Conservation (phyloP, 441 rosid species). For the Pelargonium citronellum region DNA sequence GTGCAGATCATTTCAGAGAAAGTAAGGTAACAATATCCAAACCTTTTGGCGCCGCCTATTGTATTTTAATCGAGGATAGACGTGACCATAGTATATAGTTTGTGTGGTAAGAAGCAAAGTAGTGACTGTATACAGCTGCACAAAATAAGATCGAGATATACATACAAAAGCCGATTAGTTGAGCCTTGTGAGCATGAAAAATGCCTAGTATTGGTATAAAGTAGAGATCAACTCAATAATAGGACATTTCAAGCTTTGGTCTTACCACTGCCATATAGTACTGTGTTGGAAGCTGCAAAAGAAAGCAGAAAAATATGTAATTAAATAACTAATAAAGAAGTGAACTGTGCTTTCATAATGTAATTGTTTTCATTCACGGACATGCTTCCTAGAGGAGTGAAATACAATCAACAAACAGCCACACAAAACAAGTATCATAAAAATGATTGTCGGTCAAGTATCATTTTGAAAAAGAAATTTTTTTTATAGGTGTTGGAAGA, state of each 20-base stretch:
- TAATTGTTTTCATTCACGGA: background rate
- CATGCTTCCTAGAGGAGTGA: background rate
- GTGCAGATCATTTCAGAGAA: background rate
- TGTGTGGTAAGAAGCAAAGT: slow-evolving; percentile 49
- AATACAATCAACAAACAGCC: background rate
- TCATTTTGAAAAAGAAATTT: background rate
- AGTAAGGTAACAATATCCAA: slow-evolving; percentile 16
- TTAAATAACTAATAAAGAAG: background rate
- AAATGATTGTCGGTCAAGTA: background rate
- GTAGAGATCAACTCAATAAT: background rate
- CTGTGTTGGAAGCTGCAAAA: slow-evolving; percentile 86
- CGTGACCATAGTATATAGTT: slow-evolving; percentile 57
- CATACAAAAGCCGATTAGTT: background rate
- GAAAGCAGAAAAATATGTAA: slow-evolving; percentile 17
- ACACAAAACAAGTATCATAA: background rate
- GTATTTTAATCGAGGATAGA: slow-evolving; percentile 43
- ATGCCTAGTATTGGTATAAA: background rate
- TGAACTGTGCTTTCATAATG: background rate
- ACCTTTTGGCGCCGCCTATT: slow-evolving; percentile 35
- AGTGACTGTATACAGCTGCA: slow-evolving; percentile 59
- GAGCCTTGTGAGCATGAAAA: background rate
- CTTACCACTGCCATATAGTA: slow-evolving; percentile 72
- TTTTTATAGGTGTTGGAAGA: too few species aligned
- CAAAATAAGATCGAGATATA: slow-evolving; percentile 15
- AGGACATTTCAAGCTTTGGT: background rate